Evolutionary conservation across 768 basidiomycete species (phyloP), one percentile per base, ranked within the genome.

Genomic region (Pleurotus citrinopileatus): DNA sequence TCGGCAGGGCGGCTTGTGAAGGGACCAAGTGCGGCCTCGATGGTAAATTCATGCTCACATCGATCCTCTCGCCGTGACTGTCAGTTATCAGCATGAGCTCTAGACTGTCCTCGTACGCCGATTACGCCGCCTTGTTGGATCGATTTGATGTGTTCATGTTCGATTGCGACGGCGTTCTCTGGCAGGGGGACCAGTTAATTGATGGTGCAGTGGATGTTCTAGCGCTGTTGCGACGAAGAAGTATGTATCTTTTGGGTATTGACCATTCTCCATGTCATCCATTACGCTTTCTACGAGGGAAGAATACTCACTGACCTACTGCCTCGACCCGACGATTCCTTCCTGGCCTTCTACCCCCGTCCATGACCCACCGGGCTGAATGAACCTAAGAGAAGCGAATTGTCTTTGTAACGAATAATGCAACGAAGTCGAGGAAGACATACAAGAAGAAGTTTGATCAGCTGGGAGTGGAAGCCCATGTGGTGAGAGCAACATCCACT

Each of bases 401-500:
- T 27, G 71, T 98, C 8, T 98, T 98, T 64, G 94, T 97, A 47
- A 98, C 95, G 15, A 99, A 99, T 73, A 99, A 98, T 67, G 95
- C 96, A 42, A 91, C 87, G 53, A 96, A 98, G 72, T 96, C 94
- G 4, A 76, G 97, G 58, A 82, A 72, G 66, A 86, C 73, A 66
- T 95, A 95, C 81, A 94, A 92, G 76, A 72, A 72, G 42, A 96
- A 95, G 70, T 97, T 99, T 66, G 93, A 98, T 70, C 78, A 84
- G 63, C 80, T 98, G 50, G 94, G 91, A 36, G 78, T 98, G 29
- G 78, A 93, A 65, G 92, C 86, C 28, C 77, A 86, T 65, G 86
- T 89, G 63, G 96, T 97, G 70, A 70, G 90, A 72, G 42, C 52
- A 52, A 25, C 54, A 54, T 55, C 53, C 19, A 40, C 17, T 42